phyloP scores from a whole-genome alignment of 805 yeast genomes.

The Candida tibetensis region DNA sequence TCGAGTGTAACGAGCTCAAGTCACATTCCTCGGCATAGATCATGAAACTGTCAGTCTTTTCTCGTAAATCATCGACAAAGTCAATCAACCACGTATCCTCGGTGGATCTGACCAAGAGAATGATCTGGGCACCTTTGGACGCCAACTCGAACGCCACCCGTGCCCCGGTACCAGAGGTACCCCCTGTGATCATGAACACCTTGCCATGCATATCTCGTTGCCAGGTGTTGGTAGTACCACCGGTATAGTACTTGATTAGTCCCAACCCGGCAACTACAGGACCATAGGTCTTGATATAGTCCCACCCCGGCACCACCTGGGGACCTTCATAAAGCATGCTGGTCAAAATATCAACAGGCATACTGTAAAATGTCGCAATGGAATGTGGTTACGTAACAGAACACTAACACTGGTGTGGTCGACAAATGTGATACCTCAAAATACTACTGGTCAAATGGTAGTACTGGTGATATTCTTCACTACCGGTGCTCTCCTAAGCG shows the following conservation, averaged over 20 bases:
- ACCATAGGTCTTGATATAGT: conserved; percentile 50
- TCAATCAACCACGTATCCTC: conserved; percentile 76
- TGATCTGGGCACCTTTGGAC: conserved; percentile 77
- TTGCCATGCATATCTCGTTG: conserved; percentile 89
- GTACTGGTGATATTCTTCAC: no score
- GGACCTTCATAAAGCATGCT: conserved; percentile 70
- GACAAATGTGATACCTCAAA: no score
- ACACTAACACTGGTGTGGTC: no score
- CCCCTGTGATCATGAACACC: conserved; percentile 86
- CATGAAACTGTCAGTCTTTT: conserved; percentile 62
- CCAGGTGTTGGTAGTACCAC: conserved; percentile 85
- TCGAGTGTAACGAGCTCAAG: conserved; percentile 64
- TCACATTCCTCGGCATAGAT: conserved; percentile 92
- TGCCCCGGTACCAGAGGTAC: conserved; percentile 89
- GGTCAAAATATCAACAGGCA: conserved; percentile 87
- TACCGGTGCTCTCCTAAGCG: no score
- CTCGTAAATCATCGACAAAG: conserved; percentile 73
- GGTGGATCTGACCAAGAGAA: conserved; percentile 63
- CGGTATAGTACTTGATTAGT: conserved; percentile 66
- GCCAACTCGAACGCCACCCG: conserved; percentile 74
- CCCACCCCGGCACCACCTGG: conserved; percentile 72
- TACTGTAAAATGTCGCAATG: conserved; percentile 23
- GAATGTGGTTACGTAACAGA: no score
- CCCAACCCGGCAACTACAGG: conserved; percentile 49
- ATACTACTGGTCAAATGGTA: no score